Percentiles rank a stretch among this genome's conserved stretches.
Evolutionary conservation across 495 filamentous ascomycete genomes (phyloP).

Genomic region (Aspergillus leporis): DNA sequence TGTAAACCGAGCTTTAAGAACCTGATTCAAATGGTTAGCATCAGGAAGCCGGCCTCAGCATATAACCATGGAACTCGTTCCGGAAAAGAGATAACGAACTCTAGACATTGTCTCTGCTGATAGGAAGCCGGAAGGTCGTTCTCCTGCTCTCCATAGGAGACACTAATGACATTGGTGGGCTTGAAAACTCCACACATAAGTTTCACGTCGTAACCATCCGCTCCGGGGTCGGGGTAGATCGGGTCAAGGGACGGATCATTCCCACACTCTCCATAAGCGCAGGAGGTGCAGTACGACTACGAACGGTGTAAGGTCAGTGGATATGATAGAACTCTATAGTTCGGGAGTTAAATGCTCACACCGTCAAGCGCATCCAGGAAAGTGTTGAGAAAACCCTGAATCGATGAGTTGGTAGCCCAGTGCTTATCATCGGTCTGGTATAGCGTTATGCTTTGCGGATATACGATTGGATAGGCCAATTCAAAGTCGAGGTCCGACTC

Average conservation of each 20-base stretch:
- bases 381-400: constrained; percentile 40
- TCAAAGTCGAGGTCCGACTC: constrained; percentile 57
- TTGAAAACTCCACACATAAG: constrained; percentile 62
- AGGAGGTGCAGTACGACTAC: constrained; percentile 46
- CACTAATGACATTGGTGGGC: constrained; percentile 60
- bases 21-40: neutral
- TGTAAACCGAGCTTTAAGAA: constrained; percentile 62
- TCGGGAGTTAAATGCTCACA: neutral
- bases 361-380: constrained; percentile 64
- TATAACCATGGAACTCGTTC: neutral
- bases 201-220: constrained; percentile 55
- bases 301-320: neutral
- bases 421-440: constrained; percentile 59
- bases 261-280: constrained; percentile 15
- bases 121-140: constrained; percentile 51
- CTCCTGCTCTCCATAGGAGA: constrained; percentile 58
- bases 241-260: constrained; percentile 55
- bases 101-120: constrained; percentile 55
- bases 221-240: constrained; percentile 54
- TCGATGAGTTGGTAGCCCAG: constrained; percentile 27
- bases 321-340: neutral
- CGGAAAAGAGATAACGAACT: constrained; percentile 35
- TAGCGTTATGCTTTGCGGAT: constrained; percentile 58
- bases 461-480: constrained; percentile 52
- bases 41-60: too few relatives aligned